These are phyloP conservation scores for Biscogniauxia marginata DNA, from an alignment of 2,329 filamentous ascomycete species.

Conservation along the genomic window DNA sequence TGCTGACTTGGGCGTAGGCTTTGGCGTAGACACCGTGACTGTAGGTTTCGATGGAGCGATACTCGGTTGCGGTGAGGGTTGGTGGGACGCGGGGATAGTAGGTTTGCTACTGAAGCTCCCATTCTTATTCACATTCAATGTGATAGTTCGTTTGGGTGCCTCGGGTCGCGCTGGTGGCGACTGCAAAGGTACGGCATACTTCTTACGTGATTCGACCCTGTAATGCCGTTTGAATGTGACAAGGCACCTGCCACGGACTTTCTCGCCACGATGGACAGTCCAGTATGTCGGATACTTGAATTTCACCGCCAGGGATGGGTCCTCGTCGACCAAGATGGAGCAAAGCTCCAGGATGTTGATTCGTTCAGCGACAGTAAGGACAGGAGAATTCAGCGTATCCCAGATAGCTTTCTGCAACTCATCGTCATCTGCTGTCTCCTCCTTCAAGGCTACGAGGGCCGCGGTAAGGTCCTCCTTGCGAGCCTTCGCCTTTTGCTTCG, in stretches of 20 bases:
- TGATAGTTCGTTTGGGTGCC: constrained; percentile 32
- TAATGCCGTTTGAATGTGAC: constrained; percentile 27
- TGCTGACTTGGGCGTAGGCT: constrained; percentile 1
- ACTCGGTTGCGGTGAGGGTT: constrained; percentile 3
- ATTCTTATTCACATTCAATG: constrained; percentile 31
- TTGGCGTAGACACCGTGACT: constrained; percentile 9
- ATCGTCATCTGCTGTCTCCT: constrained; percentile 44
- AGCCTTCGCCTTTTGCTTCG: constrained; percentile 45
- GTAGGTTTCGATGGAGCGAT: constrained; percentile 3
- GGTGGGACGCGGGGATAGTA: constrained; percentile 12
- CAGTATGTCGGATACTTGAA: constrained; percentile 48
- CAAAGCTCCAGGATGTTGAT: constrained; percentile 51
- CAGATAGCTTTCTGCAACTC: constrained; percentile 47
- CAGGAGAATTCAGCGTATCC: constrained; percentile 47
- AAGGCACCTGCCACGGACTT: constrained; percentile 18
- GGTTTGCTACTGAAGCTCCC: constrained; percentile 23
- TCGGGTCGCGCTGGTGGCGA: constrained; percentile 15
- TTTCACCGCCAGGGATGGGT: constrained; percentile 44
- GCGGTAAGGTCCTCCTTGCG: constrained; percentile 48
- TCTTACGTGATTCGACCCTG: constrained; percentile 28
- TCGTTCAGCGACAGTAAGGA: constrained; percentile 48
- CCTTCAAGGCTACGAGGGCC: constrained; percentile 47
- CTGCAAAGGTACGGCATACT: constrained; percentile 17
- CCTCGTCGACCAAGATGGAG: constrained; percentile 48
- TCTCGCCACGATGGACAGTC: constrained; percentile 34